Evolutionary conservation across 768 basidiomycete species (phyloP), one percentile per base, ranked within the genome.

Genomic region (Trametes coccinea): DNA sequence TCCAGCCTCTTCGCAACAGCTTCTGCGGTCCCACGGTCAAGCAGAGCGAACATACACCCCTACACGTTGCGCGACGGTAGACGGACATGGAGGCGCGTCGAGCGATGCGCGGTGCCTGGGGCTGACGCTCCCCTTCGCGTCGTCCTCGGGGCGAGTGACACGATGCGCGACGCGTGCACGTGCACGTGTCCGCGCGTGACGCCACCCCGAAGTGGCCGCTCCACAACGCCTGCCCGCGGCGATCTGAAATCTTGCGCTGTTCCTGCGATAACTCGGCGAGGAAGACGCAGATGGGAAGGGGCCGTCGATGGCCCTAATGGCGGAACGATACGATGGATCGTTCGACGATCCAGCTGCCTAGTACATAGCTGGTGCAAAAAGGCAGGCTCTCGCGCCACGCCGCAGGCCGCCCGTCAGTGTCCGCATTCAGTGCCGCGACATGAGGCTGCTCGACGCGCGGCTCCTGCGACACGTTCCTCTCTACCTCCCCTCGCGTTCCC

Each of bases 311-410:
- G 34, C 11, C 34, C 11, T 5, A 11, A 6, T 11, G 11, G 34
- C 11, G 6, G 34, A 37, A 37, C 6, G 34, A 11, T 37, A 11
- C 34, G 34, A 37, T 37, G 34, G 34, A 37, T 37, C 34, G 34
- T 37, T 11, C 11, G 11, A 11, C 34, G 34, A 22, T 22, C 22
- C 22, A 22, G 22, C 22, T 22, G 22, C 22, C 22, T 22, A 22
- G 22, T 22, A 22, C 22, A 22, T 22, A 22, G 22, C 22, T 11
- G 34, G 34, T 37, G 34, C 34, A 50, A 41, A 57, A 63, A 17
- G 45, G 53, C 22, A 27, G 57, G n/a, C 62, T 64, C 62, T 64
- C 58, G 33, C 44, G 62, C 62, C 62, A 64, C 62, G 62, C 62
- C 59, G 62, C 62, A 29, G 27, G 29, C 45, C 53, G 30, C 56